Evolutionary conservation across 441 rosid genomes (phyloP).

Genomic region (Adansonia rubrostipa): DNA sequence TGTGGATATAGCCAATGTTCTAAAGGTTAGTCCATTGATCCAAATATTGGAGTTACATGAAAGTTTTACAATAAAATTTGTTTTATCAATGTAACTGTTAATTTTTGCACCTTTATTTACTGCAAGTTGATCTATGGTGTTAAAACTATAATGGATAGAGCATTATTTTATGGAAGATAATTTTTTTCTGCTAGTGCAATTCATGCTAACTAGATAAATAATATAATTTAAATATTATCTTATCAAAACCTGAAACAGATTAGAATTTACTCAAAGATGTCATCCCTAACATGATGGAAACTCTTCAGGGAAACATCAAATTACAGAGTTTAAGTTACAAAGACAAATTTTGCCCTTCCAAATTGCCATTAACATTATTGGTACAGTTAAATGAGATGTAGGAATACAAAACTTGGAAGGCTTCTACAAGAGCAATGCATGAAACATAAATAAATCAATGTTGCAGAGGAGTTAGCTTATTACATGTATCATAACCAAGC

Average conservation of each 20-base stretch:
- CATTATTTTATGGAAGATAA: no score
- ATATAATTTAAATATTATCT: conserved; percentile 1
- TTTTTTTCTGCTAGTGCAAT: no score
- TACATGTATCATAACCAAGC: conserved; percentile 52
- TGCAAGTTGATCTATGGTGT: no score
- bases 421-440: conserved; percentile 51
- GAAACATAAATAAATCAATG: conserved; percentile 44
- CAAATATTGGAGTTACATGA: no score
- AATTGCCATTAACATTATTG: conserved; percentile 63
- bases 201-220: no score
- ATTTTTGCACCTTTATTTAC: no score
- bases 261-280: conserved; percentile 51
- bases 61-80: no score
- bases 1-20: no score
- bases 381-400: conserved; percentile 62
- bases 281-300: conserved; percentile 53
- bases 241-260: conserved; percentile 51
- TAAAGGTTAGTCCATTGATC: no score
- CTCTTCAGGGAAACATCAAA: conserved; percentile 54
- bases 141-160: no score
- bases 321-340: conserved; percentile 46
- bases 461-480: conserved; percentile 62
- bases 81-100: no score
- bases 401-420: conserved; percentile 54
- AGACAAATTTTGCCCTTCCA: conserved; percentile 45